Evolutionary conservation across 106 monocot genomes (phyloP), one percentile per base, ranked within the genome.

Genomic region (Dendrobium officinale): DNA sequence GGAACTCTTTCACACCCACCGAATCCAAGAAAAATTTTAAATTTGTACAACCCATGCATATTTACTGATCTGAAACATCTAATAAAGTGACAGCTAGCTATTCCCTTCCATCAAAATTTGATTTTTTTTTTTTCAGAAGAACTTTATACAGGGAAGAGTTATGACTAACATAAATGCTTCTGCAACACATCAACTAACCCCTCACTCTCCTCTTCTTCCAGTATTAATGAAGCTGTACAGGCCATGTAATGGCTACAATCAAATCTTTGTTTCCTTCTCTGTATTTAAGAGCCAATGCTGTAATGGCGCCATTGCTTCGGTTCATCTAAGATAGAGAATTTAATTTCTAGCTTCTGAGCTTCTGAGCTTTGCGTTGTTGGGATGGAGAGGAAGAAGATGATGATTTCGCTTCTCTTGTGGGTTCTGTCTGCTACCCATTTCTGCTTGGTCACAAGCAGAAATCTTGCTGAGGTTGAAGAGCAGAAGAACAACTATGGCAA

Each of bases 401-500:
- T 19, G 24, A 0, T 51, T 49, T 45, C 76, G 49, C 20, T 76
- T 26, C 9, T 76, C 0, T 49, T 76, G 5, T 49, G 20, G 20
- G n/a, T 49, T 19, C 45, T 76, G 4, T 24, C 74, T 6, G 43
- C 51, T 8, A 73, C 56, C 22, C 72, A 17, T 31, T 27, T 78
- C 43, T 24, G 43, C 74, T 59, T 45, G 37, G 22, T 29, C 27
- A 29, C 26, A 16, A 19, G 81, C 18, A 41, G 55, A 15, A 75
- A 15, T 37, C 56, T 75, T 22, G 70, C 67, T 0, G 77, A 48
- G 26, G 7, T 77, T 55, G 78, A 5, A 24, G 72, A 70, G 7
- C 70, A 83, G 72, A 83, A 83, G 54, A 83, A 43, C 42, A 78
- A 78, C 77, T 83, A 83, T 79, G 10, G 56, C 49, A 73, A 68